Conservation (phyloP, 345 rosid genomes). For the Arabidopsis arenosa region DNA sequence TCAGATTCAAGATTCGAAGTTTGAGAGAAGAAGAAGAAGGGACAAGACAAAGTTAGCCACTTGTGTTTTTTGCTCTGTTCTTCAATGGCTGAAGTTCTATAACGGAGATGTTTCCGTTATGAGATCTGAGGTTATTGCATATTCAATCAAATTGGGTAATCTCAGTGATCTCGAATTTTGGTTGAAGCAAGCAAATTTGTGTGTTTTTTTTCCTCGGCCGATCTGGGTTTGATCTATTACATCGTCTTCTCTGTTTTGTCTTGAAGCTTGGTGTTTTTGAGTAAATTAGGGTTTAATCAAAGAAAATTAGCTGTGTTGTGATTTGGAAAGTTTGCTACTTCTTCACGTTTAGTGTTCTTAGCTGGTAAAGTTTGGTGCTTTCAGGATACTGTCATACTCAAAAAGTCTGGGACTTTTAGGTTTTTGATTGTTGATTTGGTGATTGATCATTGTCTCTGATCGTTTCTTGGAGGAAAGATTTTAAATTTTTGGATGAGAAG, state of each 20-base stretch:
- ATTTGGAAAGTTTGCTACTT: constrained; percentile 42
- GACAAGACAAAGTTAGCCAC: constrained; percentile 12
- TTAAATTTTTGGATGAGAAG: constrained; percentile 18
- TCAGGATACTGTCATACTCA: constrained; percentile 35
- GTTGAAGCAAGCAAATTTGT: not conserved
- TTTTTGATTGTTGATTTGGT: constrained; percentile 1
- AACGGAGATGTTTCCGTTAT: constrained; percentile 9
- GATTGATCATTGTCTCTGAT: constrained; percentile 7
- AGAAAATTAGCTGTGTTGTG: constrained; percentile 27
- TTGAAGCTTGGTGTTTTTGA: constrained; percentile 26
- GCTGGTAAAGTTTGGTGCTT: constrained; percentile 60
- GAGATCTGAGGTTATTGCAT: constrained; percentile 39
- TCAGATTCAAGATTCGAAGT: constrained; percentile 37
- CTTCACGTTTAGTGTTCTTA: constrained; percentile 47
- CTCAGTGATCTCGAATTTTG: constrained; percentile 36
- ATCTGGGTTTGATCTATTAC: constrained; percentile 36
- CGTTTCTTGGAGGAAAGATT: constrained; percentile 9
- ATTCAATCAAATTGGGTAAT: constrained; percentile 9
- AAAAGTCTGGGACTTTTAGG: constrained; percentile 38
- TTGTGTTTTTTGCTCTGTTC: constrained; percentile 1
- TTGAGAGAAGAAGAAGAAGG: constrained; percentile 5
- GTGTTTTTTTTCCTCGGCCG: not conserved
- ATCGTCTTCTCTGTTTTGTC: constrained; percentile 24
- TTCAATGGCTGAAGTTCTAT: constrained; percentile 13
- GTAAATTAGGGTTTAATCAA: constrained; percentile 27